Percentiles rank a stretch among this genome's conserved stretches.
Evolutionary conservation across 2,329 filamentous ascomycete genomes (phyloP).

Genomic region (Arthrobotrys entomopaga): DNA sequence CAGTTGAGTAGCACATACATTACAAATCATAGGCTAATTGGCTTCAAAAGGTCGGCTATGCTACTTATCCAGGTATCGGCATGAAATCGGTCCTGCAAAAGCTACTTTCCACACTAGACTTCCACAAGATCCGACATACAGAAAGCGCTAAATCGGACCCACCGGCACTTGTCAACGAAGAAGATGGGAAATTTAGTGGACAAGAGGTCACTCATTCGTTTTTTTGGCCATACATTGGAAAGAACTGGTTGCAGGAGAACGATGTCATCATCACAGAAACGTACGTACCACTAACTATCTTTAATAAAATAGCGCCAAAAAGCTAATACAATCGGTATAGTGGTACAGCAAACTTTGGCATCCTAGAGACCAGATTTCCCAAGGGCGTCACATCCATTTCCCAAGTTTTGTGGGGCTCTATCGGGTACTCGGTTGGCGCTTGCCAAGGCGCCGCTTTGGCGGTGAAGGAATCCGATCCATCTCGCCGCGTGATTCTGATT

Average conservation of each 20-base stretch:
- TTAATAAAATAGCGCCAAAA: neutral
- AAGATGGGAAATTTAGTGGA: conserved; percentile 61
- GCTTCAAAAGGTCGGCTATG: conserved; percentile 70
- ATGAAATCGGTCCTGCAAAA: conserved; percentile 82
- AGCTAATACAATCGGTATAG: conserved; percentile 20
- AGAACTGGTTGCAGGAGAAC: conserved; percentile 73
- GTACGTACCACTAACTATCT: conserved; percentile 17
- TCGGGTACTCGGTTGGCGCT: conserved; percentile 73
- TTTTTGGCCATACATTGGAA: conserved; percentile 79
- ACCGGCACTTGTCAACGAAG: conserved; percentile 66
- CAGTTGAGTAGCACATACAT: neutral
- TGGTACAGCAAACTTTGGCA: conserved; percentile 86
- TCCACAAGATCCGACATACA: conserved; percentile 43
- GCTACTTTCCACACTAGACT: conserved; percentile 62
- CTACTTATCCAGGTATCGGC: conserved; percentile 78
- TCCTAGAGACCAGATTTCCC: conserved; percentile 86
- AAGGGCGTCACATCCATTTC: conserved; percentile 79
- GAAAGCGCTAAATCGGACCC: conserved; percentile 48
- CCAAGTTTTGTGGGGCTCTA: conserved; percentile 78
- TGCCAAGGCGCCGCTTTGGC: conserved; percentile 78
- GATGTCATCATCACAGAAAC: conserved; percentile 89
- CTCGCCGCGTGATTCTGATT: conserved; percentile 78
- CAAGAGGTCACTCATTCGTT: conserved; percentile 73
- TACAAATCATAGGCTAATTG: conserved; percentile 9
- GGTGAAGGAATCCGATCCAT: conserved; percentile 71